These are phyloP conservation scores for Sporothrix pseudoabietina DNA, from an alignment of 2,329 filamentous ascomycete species.

Conservation along the genomic window DNA sequence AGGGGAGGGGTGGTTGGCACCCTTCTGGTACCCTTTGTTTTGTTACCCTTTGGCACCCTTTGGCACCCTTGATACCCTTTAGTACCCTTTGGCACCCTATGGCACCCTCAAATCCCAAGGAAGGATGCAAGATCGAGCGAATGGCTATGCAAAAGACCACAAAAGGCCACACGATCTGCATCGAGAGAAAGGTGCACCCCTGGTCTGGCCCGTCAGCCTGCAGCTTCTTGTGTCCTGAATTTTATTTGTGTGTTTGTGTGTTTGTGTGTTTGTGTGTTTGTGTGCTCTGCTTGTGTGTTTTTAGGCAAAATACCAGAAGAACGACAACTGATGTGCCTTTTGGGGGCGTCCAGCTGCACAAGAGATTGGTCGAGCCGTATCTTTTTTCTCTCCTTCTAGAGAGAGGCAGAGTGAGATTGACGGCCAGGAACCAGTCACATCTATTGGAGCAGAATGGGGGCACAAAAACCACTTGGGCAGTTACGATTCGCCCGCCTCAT, in stretches of 20 bases:
- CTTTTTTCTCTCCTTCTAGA: neutral
- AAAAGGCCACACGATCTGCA: neutral
- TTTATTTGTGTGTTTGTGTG: neutral
- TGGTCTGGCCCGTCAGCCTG: neutral
- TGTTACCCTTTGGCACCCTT: no score
- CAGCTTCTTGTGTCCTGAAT: neutral
- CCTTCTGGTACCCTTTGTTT: no score
- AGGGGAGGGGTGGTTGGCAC: neutral
- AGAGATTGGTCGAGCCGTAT: neutral
- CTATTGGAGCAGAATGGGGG: neutral
- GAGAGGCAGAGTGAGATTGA: neutral
- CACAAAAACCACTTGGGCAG: neutral
- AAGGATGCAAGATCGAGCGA: slow-evolving; percentile 17
- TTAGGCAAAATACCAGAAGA: neutral
- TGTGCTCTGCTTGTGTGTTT: neutral
- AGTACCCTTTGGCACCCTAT: neutral
- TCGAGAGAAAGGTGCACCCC: neutral
- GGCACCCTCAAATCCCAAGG: neutral
- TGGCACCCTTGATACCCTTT: no score
- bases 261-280: neutral
- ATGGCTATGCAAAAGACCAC: neutral
- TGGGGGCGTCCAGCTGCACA: neutral
- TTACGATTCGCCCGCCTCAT: neutral
- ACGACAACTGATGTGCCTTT: slow-evolving; percentile 8
- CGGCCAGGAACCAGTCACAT: slow-evolving; percentile 6